Conservation (phyloP, 2,329 filamentous ascomycete species). For the Claviceps quebecensis region DNA sequence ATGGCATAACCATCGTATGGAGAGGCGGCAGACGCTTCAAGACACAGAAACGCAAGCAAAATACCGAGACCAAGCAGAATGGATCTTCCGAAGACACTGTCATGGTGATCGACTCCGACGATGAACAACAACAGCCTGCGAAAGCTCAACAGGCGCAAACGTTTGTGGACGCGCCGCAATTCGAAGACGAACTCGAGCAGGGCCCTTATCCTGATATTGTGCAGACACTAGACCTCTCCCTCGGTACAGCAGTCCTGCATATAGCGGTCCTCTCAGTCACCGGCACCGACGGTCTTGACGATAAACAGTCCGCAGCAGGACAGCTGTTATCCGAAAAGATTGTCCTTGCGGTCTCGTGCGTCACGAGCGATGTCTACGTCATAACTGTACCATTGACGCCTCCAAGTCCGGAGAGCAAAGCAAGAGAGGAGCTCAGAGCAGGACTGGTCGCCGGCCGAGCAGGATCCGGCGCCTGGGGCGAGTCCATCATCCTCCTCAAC, state of each 20-base stretch:
- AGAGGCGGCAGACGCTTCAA: constrained; percentile 49
- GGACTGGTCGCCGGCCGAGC: constrained; percentile 38
- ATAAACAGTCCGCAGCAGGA: constrained; percentile 30
- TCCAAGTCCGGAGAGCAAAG: constrained; percentile 45
- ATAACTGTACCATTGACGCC: constrained; percentile 47
- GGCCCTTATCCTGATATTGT: constrained; percentile 39
- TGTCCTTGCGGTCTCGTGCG: constrained; percentile 46
- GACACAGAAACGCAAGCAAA: constrained; percentile 19
- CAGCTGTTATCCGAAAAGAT: constrained; percentile 41
- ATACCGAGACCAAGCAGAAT: constrained; percentile 33
- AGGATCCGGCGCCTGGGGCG: constrained; percentile 50
- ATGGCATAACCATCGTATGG: constrained; percentile 48
- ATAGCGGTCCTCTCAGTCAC: constrained; percentile 42
- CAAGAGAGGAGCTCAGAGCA: constrained; percentile 35
- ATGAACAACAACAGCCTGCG: constrained; percentile 31
- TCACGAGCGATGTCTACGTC: constrained; percentile 41
- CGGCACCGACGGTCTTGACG: constrained; percentile 26
- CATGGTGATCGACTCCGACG: constrained; percentile 51
- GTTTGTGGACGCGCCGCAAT: constrained; percentile 42
- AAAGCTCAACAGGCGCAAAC: constrained; percentile 18
- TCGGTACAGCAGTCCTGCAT: constrained; percentile 41
- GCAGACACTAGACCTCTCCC: constrained; percentile 46
- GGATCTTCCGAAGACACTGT: constrained; percentile 37
- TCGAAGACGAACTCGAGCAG: constrained; percentile 38
- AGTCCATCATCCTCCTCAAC: constrained; percentile 38